Evolutionary conservation across 1,284 basidiomycete species (phyloP).

Genomic region (Agroathelia rolfsii): DNA sequence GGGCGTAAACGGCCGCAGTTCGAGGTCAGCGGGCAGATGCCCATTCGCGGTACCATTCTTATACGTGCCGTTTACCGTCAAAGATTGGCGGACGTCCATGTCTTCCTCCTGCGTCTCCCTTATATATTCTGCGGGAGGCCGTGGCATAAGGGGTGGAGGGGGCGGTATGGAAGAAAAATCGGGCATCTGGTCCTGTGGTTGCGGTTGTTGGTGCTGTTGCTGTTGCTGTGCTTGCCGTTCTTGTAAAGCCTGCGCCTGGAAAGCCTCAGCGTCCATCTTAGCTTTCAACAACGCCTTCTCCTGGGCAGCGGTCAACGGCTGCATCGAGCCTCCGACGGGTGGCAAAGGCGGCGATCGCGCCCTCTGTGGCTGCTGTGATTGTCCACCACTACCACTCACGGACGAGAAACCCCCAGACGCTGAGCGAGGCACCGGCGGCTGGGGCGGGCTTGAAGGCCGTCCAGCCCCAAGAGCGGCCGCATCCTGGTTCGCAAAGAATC

Average conservation of each 20-base stretch:
- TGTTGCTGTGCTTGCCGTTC: conserved; percentile 12
- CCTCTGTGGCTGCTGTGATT: not conserved
- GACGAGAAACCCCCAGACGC: conserved; percentile 1
- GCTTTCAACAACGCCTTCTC: conserved; percentile 65
- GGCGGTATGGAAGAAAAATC: conserved; percentile 16
- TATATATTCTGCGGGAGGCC: conserved; percentile 68
- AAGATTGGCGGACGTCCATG: conserved; percentile 29
- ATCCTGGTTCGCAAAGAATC: conserved; percentile 56
- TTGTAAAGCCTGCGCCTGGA: conserved; percentile 12
- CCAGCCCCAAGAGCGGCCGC: conserved; percentile 28
- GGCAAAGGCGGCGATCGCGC: conserved; percentile 17
- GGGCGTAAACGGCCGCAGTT: conserved; percentile 33
- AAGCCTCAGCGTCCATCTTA: conserved; percentile 49
- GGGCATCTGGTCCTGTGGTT: conserved; percentile 10
- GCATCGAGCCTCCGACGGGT: conserved; percentile 18
- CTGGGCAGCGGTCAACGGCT: conserved; percentile 57
- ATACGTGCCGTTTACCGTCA: conserved; percentile 11
- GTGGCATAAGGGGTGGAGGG: conserved; percentile 60
- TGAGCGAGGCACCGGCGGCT: conserved; percentile 2
- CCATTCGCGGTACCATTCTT: conserved; percentile 8
- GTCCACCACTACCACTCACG: conserved; percentile 15
- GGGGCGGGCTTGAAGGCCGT: conserved; percentile 11
- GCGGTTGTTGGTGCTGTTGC: not conserved
- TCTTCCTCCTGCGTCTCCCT: conserved; percentile 68
- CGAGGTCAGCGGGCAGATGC: conserved; percentile 15